Conservation (phyloP, 2,329 filamentous ascomycete genomes). For the Phialocephala sp. region DNA sequence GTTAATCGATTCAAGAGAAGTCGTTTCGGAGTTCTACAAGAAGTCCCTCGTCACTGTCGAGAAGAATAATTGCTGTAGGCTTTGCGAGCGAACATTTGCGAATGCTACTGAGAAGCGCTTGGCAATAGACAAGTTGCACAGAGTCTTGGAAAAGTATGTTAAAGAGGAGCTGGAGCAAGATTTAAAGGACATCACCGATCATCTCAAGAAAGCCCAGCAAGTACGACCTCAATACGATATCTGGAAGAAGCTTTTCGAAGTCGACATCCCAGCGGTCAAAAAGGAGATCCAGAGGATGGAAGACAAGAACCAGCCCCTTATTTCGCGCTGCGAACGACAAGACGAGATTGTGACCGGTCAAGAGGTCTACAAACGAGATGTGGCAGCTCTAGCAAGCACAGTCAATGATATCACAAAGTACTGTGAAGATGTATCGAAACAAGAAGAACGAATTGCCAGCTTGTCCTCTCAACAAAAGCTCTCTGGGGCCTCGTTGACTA, state of each 20-base stretch:
- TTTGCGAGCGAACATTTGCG: slow-evolving; percentile 75
- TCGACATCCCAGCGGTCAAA: slow-evolving; percentile 73
- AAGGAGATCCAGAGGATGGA: slow-evolving; percentile 67
- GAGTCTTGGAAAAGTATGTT: slow-evolving; percentile 64
- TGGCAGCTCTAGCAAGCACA: slow-evolving; percentile 78
- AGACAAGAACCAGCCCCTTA: slow-evolving; percentile 62
- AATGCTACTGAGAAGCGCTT: slow-evolving; percentile 64
- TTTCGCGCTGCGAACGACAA: slow-evolving; percentile 68
- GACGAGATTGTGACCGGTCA: slow-evolving; percentile 70
- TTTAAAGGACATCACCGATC: slow-evolving; percentile 55
- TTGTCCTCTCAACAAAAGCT: slow-evolving; percentile 78
- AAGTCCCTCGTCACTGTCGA: slow-evolving; percentile 70
- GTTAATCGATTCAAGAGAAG: slow-evolving; percentile 72
- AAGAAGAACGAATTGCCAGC: slow-evolving; percentile 75
- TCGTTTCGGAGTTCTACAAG: slow-evolving; percentile 73
- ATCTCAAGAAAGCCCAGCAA: slow-evolving; percentile 64
- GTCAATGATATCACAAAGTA: slow-evolving; percentile 78
- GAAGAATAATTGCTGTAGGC: slow-evolving; percentile 73
- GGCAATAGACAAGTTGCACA: slow-evolving; percentile 70
- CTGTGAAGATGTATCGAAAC: slow-evolving; percentile 71
- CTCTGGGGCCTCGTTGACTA: slow-evolving; percentile 66
- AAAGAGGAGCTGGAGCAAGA: slow-evolving; percentile 67
- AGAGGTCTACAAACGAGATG: slow-evolving; percentile 69
- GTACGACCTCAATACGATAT: slow-evolving; percentile 75
- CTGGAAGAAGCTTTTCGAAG: slow-evolving; percentile 68